These are phyloP conservation scores for Falciphora oryzae DNA, from an alignment of 2,329 filamentous ascomycete genomes.

Conservation along the genomic window DNA sequence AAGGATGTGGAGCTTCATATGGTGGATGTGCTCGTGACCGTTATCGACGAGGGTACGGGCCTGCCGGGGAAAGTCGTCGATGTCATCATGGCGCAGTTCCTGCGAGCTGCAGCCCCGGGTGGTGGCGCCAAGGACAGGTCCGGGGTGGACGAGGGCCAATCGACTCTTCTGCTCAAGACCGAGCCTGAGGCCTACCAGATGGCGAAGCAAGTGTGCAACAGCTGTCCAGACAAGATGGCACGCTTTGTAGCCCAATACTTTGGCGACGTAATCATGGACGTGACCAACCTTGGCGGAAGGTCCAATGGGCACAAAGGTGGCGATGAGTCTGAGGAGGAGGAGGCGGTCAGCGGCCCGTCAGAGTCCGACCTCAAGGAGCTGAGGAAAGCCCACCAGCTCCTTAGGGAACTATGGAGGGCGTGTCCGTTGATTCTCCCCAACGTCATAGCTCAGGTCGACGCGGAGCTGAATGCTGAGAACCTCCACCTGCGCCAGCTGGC, in stretches of 20 bases:
- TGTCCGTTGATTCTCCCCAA: slow-evolving; percentile 84
- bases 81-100: slow-evolving; percentile 90
- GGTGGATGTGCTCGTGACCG: slow-evolving; percentile 73
- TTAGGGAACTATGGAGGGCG: slow-evolving; percentile 91
- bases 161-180: slow-evolving; percentile 77
- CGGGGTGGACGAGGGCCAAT: slow-evolving; percentile 68
- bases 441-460: slow-evolving; percentile 88
- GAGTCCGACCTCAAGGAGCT: slow-evolving; percentile 84
- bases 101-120: slow-evolving; percentile 73
- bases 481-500: slow-evolving; percentile 79
- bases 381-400: slow-evolving; percentile 79
- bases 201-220: slow-evolving; percentile 90
- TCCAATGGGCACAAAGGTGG: slow-evolving; percentile 52
- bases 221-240: slow-evolving; percentile 88
- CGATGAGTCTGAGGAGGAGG: slow-evolving; percentile 60
- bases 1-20: slow-evolving; percentile 94
- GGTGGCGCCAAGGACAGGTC: slow-evolving; percentile 51
- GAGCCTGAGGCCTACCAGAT: slow-evolving; percentile 92
- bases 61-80: slow-evolving; percentile 82
- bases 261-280: slow-evolving; percentile 90
- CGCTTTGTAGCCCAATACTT: slow-evolving; percentile 95
- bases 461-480: slow-evolving; percentile 86
- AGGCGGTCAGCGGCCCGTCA: slow-evolving; percentile 55
- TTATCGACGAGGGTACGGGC: slow-evolving; percentile 79
- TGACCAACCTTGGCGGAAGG: slow-evolving; percentile 55